Evolutionary conservation across 1,284 basidiomycete species (phyloP).

Genomic region (Amylostereum areolatum): DNA sequence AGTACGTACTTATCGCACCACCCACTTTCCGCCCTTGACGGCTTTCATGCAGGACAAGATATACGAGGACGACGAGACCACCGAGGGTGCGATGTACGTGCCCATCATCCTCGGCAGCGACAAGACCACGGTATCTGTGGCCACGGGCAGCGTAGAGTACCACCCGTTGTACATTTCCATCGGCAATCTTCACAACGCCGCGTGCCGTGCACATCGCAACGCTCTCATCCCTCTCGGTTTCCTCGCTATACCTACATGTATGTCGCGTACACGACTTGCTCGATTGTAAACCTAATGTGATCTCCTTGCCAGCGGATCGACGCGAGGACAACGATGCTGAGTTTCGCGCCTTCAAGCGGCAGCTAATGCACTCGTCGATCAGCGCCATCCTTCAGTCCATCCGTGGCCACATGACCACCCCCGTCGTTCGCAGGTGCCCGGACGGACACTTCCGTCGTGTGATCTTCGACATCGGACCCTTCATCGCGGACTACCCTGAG

Average conservation of each 20-base stretch:
- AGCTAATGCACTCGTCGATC: conserved; percentile 6
- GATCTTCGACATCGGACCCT: conserved; percentile 5
- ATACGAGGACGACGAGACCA: conserved; percentile 5
- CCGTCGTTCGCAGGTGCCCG: conserved; percentile 3
- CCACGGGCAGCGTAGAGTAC: conserved; percentile 17
- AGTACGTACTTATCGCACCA: conserved; percentile 7
- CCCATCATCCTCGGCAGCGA: conserved; percentile 16
- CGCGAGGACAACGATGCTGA: not conserved
- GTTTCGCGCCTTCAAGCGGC: conserved; percentile 5
- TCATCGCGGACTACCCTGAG: conserved; percentile 8
- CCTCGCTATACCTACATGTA: conserved; percentile 20
- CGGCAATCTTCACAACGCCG: conserved; percentile 14
- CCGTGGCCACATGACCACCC: conserved; percentile 2
- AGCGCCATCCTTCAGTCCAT: conserved; percentile 1
- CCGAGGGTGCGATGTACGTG: conserved; percentile 10
- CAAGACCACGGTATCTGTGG: conserved; percentile 21
- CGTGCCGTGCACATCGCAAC: conserved; percentile 18
- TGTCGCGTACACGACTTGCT: not conserved
- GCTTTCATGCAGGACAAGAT: conserved; percentile 6
- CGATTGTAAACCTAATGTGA: not conserved
- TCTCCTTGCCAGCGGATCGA: not conserved
- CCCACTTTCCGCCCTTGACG: not conserved
- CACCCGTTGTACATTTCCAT: conserved; percentile 17
- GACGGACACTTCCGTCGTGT: conserved; percentile 7
- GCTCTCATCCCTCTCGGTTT: conserved; percentile 17